Conservation (phyloP, 768 basidiomycete genomes). For the Tephrocybe sp. region DNA sequence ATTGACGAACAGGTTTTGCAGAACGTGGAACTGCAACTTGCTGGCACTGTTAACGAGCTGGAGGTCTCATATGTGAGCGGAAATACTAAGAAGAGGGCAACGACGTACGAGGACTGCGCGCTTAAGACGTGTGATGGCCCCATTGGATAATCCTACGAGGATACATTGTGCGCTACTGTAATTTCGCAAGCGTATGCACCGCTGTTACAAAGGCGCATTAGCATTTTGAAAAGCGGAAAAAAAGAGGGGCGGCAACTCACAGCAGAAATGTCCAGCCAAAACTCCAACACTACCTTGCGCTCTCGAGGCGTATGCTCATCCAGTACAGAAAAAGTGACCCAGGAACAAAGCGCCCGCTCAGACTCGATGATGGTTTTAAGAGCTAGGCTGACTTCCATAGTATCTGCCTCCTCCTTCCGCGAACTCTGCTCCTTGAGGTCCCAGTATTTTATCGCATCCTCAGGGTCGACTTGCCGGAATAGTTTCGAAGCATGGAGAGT, state of each 20-base stretch:
- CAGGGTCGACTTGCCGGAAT: constrained; percentile 40
- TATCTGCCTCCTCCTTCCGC: constrained; percentile 12
- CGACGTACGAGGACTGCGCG: constrained; percentile 34
- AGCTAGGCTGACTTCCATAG: constrained; percentile 28
- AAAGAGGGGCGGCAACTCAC: constrained; percentile 28
- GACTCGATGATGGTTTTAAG: constrained; percentile 31
- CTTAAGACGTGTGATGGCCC: constrained; percentile 35
- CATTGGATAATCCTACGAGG: constrained; percentile 39
- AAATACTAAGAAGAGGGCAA: neutral
- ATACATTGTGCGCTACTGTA: constrained; percentile 43
- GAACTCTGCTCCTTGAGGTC: constrained; percentile 20
- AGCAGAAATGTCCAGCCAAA: constrained; percentile 46
- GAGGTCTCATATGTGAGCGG: constrained; percentile 2
- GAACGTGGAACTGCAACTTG: constrained; percentile 28
- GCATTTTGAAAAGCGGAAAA: neutral
- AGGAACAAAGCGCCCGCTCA: constrained; percentile 37
- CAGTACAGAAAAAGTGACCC: constrained; percentile 37
- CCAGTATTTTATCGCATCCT: constrained; percentile 42
- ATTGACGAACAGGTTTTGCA: constrained; percentile 30
- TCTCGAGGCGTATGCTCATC: constrained; percentile 13
- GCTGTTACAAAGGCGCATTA: constrained; percentile 24
- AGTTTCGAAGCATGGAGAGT: constrained; percentile 37
- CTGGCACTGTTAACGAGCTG: constrained; percentile 22
- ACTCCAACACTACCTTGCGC: constrained; percentile 32
- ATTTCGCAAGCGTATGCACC: constrained; percentile 45